Conservation (phyloP, 2,329 filamentous ascomycete genomes). For the Leptodontidium sp. region DNA sequence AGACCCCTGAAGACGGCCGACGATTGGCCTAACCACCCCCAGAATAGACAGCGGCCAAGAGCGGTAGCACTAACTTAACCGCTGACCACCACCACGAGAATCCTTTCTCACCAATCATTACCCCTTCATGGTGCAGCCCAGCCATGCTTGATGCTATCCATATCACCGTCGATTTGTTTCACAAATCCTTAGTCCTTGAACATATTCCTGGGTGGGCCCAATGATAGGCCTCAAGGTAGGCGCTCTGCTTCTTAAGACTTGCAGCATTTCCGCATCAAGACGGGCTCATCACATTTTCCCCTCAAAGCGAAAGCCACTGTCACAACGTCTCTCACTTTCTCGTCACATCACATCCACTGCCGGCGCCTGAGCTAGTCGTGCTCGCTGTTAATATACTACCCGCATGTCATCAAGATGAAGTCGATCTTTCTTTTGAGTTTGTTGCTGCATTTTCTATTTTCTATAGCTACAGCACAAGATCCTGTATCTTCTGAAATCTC, state of each 20-base stretch:
- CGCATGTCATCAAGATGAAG: conserved; percentile 39
- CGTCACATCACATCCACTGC: conserved; percentile 35
- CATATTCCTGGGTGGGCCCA: conserved; percentile 36
- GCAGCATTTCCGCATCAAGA: conserved; percentile 32
- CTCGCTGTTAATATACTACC: conserved; percentile 30
- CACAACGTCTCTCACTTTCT: conserved; percentile 27
- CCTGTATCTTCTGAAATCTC: conserved; percentile 28
- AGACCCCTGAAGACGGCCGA: conserved; percentile 15
- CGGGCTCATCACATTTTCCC: conserved; percentile 32
- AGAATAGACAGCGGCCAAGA: conserved; percentile 34
- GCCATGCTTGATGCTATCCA: conserved; percentile 27
- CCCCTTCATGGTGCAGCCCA: not conserved
- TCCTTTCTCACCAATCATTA: conserved; percentile 31
- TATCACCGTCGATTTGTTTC: conserved; percentile 42
- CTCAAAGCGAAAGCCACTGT: conserved; percentile 28
- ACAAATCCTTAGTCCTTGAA: conserved; percentile 25
- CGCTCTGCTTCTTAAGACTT: conserved; percentile 40
- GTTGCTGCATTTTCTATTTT: conserved; percentile 38
- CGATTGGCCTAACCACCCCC: conserved; percentile 22
- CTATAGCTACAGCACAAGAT: conserved; percentile 39
- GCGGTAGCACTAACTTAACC: conserved; percentile 30
- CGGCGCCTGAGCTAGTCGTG: conserved; percentile 32
- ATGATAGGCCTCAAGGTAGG: conserved; percentile 40
- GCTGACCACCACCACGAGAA: conserved; percentile 28
- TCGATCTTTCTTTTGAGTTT: conserved; percentile 39